Evolutionary conservation across 2,329 filamentous ascomycete genomes (phyloP), one percentile per base, ranked within the genome.

Genomic region (Mollisiaceae sp.): DNA sequence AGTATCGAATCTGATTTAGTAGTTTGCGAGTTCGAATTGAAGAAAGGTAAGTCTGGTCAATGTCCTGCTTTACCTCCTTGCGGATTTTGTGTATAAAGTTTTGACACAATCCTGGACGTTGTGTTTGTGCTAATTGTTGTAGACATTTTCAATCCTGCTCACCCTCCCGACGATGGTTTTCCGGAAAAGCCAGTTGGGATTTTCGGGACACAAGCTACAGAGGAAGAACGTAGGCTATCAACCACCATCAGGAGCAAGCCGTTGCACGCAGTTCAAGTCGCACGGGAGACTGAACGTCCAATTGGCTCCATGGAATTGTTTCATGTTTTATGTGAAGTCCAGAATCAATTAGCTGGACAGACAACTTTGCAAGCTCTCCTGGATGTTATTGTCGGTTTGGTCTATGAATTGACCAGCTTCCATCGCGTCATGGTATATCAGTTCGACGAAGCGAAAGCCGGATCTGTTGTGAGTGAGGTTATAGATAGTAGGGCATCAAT

Each of bases 241-340:
- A 70, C 65, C 32, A 66, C 59, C 3, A 60, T 57, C 12, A 67
- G 61, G 60, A 70, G 65, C 47, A 63, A 67, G 27, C 67, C 69
- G 24, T 64, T 71, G 8, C 65, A 59, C 18, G 64, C 62, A 18
- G 60, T 70, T 9, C 64, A 70, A 32, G 63, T 71, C 24, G 67
- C 65, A 20, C 63, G 68, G 20, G 67, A 70, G 56, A 65, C 63
- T 14, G 62, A 56, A 24, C 63, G 65, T 15, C 60, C 63, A 35
- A 61, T 71, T 20, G 66, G 67, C 1, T 68, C 67, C 8, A 70
- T 72, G 70, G 70, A 72, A 18, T 58, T 72, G 12, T 72, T 71
- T 24, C 67, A 72, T 52, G 66, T 67, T 2, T 67, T 72, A 14
- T 70, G 67, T 15, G 65, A 72, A 60, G 62, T 68, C 20, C 69